phyloP scores from a whole-genome alignment of 2,329 filamentous ascomycete genomes.

The Talaromyces pinophilus region DNA sequence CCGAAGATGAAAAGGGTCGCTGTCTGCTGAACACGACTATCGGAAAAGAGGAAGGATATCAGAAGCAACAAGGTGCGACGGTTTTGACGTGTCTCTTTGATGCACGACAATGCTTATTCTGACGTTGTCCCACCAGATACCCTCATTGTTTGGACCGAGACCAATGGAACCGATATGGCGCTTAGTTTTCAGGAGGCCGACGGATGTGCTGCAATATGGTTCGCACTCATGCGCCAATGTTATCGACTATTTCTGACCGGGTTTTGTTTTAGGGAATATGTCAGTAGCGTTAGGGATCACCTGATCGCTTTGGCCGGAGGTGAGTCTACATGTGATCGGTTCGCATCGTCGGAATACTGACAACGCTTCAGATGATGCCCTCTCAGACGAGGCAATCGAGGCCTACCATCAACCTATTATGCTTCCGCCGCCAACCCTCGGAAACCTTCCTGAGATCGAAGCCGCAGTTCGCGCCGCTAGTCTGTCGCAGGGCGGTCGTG shows the following conservation, averaged over 20 bases:
- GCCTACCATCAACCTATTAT: conserved; percentile 64
- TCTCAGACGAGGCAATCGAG: conserved; percentile 87
- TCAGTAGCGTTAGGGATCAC: conserved; percentile 79
- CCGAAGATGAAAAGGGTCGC: conserved; percentile 84
- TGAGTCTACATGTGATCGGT: conserved; percentile 37
- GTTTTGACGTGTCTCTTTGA: background rate
- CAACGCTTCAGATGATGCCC: conserved; percentile 66
- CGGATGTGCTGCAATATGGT: conserved; percentile 92
- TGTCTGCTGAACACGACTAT: conserved; percentile 87
- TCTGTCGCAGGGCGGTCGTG: conserved; percentile 71
- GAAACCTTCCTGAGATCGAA: conserved; percentile 81
- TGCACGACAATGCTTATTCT: conserved; percentile 27
- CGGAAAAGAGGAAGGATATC: conserved; percentile 90
- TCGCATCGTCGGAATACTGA: conserved; percentile 23
- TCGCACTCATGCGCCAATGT: conserved; percentile 29
- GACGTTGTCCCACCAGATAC: conserved; percentile 65
- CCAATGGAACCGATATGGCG: conserved; percentile 91
- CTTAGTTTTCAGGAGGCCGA: conserved; percentile 97
- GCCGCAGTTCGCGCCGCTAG: conserved; percentile 78
- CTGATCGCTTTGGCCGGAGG: conserved; percentile 64
- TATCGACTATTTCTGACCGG: conserved; percentile 11
- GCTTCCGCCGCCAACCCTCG: conserved; percentile 77
- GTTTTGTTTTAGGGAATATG: conserved; percentile 71
- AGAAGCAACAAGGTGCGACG: conserved; percentile 86
- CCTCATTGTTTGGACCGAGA: conserved; percentile 96